These are phyloP conservation scores for Fusarium sp. DNA, from an alignment of 2,329 filamentous ascomycete genomes.

Conservation along the genomic window DNA sequence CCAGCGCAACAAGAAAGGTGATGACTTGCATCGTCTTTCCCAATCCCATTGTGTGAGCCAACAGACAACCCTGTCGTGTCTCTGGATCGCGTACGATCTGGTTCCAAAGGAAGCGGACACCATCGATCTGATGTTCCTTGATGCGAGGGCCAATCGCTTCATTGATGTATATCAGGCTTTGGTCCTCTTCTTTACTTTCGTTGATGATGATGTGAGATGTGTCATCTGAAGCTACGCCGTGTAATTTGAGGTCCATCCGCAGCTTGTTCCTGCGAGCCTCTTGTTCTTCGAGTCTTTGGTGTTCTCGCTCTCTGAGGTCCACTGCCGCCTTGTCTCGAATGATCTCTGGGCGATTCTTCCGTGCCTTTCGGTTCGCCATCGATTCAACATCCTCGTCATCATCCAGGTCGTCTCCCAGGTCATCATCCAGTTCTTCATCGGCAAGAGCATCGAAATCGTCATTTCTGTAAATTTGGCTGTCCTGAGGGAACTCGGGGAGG, in stretches of 20 bases:
- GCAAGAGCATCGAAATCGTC: constrained; percentile 28
- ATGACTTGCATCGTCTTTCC: constrained; percentile 95
- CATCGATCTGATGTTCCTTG: constrained; percentile 83
- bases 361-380: constrained; percentile 21
- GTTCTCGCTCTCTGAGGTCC: constrained; percentile 65
- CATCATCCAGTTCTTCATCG: constrained; percentile 5
- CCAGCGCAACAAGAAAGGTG: constrained; percentile 80
- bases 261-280: constrained; percentile 62
- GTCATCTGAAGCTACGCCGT: constrained; percentile 56
- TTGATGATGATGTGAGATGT: constrained; percentile 72
- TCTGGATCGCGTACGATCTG: constrained; percentile 73
- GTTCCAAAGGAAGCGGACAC: constrained; percentile 90
- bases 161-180: constrained; percentile 73
- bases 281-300: constrained; percentile 63
- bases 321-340: constrained; percentile 54
- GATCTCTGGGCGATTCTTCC: constrained; percentile 46
- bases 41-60: constrained; percentile 91
- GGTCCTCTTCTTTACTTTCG: constrained; percentile 68
- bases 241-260: constrained; percentile 57
- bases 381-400: constrained; percentile 28
- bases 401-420: constrained; percentile 23
- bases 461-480: constrained; percentile 48
- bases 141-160: constrained; percentile 71
- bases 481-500: constrained; percentile 44
- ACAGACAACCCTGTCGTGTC: constrained; percentile 77